phyloP scores from a whole-genome alignment of 1,139 yeast species.

The Diutina siamensis region DNA sequence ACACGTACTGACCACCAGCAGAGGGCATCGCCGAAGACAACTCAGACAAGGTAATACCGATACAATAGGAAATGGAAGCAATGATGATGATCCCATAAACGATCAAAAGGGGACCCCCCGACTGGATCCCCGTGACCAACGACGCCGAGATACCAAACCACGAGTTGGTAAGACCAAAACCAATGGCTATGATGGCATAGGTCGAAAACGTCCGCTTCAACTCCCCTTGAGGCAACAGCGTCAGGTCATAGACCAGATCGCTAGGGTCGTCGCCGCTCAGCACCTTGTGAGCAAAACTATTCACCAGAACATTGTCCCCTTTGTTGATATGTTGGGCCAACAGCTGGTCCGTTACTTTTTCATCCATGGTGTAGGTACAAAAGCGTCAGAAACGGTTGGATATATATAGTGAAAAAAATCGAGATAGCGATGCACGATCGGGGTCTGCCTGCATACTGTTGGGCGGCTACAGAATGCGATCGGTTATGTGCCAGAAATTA shows the following conservation, averaged over 20 bases:
- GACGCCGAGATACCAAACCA: slow-evolving; percentile 64
- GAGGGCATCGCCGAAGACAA: slow-evolving; percentile 45
- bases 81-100: slow-evolving; percentile 58
- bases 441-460: too few species aligned
- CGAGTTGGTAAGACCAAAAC: slow-evolving; percentile 59
- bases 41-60: slow-evolving; percentile 43
- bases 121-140: slow-evolving; percentile 47
- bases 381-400: too few species aligned
- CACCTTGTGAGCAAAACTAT: background rate
- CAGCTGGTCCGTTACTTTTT: background rate
- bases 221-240: slow-evolving; percentile 11
- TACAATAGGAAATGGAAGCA: slow-evolving; percentile 37
- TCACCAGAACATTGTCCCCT: background rate
- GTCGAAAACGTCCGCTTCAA: slow-evolving; percentile 40
- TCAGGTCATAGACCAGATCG: background rate
- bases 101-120: slow-evolving; percentile 60
- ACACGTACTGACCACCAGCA: slow-evolving; percentile 52
- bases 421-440: background rate
- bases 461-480: too few species aligned
- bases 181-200: slow-evolving; percentile 49
- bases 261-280: background rate
- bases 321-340: slow-evolving; percentile 2
- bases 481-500: too few species aligned
- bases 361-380: slow-evolving; percentile 3
- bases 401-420: too few species aligned